Percentiles rank a stretch among this genome's conserved stretches.
Evolutionary conservation across 148 eudicot species (phyloP).

Genomic region (Amaranthus palmeri): DNA sequence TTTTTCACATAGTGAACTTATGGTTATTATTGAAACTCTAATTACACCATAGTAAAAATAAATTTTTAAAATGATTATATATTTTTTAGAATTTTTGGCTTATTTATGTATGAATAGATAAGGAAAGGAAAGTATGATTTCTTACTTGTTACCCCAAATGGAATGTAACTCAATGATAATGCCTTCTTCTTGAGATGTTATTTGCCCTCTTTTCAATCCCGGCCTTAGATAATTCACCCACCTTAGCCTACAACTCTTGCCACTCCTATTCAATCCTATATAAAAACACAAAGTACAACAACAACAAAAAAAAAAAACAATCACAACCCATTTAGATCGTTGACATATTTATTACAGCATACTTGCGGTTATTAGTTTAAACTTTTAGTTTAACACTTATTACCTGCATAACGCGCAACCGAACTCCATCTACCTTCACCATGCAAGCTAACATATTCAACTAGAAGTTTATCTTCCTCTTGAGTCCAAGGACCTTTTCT

Average conservation of each 20-base stretch:
- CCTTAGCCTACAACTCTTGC: slow-evolving; percentile 66
- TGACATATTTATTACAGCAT: too few relatives aligned
- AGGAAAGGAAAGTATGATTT: not conserved
- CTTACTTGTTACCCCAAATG: slow-evolving; percentile 70
- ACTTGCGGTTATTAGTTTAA: too few relatives aligned
- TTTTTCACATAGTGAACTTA: too few relatives aligned
- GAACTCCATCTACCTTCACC: slow-evolving; percentile 63
- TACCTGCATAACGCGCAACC: slow-evolving; percentile 50
- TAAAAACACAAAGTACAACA: not conserved
- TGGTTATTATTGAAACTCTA: too few relatives aligned
- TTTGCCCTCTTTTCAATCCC: slow-evolving; percentile 55
- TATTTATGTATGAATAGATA: too few relatives aligned
- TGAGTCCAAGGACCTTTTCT: slow-evolving; percentile 74
- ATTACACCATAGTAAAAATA: too few relatives aligned
- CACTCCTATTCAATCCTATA: slow-evolving; percentile 57
- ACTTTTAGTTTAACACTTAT: too few relatives aligned
- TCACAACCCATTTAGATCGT: too few relatives aligned
- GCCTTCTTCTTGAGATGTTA: slow-evolving; percentile 69
- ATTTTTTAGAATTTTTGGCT: too few relatives aligned
- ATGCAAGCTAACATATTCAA: slow-evolving; percentile 37
- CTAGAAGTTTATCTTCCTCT: slow-evolving; percentile 46
- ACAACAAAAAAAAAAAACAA: too few relatives aligned
- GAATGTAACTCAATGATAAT: slow-evolving; percentile 68
- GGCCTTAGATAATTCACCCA: slow-evolving; percentile 80
- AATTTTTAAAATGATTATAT: too few relatives aligned